Percentiles rank a stretch among this genome's conserved stretches.
Conservation (phyloP, 139 green algal species). For the Raphidocelis subcapitata region DNA sequence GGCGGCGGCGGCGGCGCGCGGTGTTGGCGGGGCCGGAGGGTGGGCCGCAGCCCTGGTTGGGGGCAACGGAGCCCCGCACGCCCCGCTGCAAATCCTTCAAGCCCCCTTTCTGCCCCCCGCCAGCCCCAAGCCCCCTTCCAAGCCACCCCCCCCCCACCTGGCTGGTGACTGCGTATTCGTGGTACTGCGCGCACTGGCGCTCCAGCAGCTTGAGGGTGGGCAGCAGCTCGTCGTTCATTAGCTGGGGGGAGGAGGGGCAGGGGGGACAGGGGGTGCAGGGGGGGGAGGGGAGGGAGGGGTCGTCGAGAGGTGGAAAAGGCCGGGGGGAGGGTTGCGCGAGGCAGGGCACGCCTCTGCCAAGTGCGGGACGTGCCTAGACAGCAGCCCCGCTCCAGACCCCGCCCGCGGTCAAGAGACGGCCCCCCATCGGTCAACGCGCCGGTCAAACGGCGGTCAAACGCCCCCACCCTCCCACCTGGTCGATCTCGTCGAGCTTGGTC, state of each 20-base stretch:
- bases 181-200: slow-evolving; percentile 80
- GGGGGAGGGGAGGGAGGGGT: background rate
- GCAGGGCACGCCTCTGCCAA: background rate
- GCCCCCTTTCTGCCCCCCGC: no score
- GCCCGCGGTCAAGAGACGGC: no score
- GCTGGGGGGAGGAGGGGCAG: slow-evolving; percentile 35
- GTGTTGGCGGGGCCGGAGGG: no score
- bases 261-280: background rate
- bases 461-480: slow-evolving; percentile 62
- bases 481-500: slow-evolving; percentile 93
- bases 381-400: no score
- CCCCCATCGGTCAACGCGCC: no score
- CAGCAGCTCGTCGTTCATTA: slow-evolving; percentile 88
- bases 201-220: slow-evolving; percentile 85
- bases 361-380: no score
- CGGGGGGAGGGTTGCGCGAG: background rate
- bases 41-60: no score
- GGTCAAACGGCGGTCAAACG: no score
- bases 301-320: no score
- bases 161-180: slow-evolving; percentile 66
- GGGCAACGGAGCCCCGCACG: no score
- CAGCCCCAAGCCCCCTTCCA: no score
- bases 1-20: background rate
- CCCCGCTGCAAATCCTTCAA: no score
- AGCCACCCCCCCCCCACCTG: slow-evolving; percentile 31